A percentile compares a stretch with the other conserved stretches of the same genome.
phyloP scores from a whole-genome alignment of 208 protist species.

The Endotrypanum monterogeii region DNA sequence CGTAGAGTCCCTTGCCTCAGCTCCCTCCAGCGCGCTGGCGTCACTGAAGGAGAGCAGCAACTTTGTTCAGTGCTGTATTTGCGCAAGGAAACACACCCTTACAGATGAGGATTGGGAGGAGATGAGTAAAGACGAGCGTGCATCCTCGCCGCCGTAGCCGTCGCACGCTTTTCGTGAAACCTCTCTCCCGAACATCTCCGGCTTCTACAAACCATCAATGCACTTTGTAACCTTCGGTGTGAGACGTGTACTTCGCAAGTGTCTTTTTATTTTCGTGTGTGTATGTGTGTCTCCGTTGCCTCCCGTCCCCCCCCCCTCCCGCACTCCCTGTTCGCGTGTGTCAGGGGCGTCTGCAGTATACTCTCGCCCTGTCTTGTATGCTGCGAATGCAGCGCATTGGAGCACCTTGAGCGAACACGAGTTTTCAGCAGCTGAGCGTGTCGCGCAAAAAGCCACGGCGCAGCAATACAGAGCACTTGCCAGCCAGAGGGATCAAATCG shows the following conservation, averaged over 20 bases:
- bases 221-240: neutral
- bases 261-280: too few species aligned
- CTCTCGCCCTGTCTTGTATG: too few species aligned
- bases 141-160: neutral
- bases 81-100: constrained; percentile 38
- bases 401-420: too few species aligned
- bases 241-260: neutral
- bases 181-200: neutral
- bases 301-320: too few species aligned
- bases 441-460: too few species aligned
- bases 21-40: constrained; percentile 10
- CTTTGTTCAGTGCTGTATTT: constrained; percentile 43
- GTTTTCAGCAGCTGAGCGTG: too few species aligned
- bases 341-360: too few species aligned
- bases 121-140: constrained; percentile 23
- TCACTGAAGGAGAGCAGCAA: constrained; percentile 17
- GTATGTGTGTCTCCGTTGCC: too few species aligned
- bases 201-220: neutral
- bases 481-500: too few species aligned
- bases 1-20: constrained; percentile 33
- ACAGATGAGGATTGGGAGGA: constrained; percentile 38
- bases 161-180: neutral
- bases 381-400: too few species aligned
- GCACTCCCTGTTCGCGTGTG: too few species aligned
- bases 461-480: too few species aligned